Conservation (phyloP, 2,329 filamentous ascomycete genomes). For the Hypoxylon sp. region DNA sequence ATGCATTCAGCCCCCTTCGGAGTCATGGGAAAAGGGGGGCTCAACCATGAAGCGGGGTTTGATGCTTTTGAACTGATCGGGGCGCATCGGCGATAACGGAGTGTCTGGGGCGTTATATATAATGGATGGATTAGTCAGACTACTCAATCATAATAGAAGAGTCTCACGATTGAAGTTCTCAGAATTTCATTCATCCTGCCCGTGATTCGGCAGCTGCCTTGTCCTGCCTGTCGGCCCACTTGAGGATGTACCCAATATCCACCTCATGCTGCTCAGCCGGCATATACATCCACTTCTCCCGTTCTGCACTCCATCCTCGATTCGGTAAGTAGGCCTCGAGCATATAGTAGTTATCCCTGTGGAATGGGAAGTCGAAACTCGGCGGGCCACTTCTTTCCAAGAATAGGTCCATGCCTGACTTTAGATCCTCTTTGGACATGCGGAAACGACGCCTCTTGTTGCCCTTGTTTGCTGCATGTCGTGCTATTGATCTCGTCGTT, state of each 20-base stretch:
- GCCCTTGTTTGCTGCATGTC: conserved; percentile 63
- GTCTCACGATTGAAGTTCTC: not conserved
- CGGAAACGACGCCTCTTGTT: conserved; percentile 61
- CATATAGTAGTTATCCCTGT: conserved; percentile 71
- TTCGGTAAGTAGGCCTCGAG: conserved; percentile 70
- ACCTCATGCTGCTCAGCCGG: conserved; percentile 56
- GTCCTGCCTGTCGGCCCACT: conserved; percentile 44
- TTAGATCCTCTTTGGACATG: conserved; percentile 61
- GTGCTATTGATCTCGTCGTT: conserved; percentile 59
- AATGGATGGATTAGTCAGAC: not conserved
- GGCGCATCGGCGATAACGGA: not conserved
- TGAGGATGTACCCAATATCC: conserved; percentile 54
- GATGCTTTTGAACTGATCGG: not conserved
- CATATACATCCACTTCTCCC: conserved; percentile 64
- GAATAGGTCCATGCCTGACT: conserved; percentile 63
- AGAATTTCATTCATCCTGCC: not conserved
- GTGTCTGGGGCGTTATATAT: not conserved
- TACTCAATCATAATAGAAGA: not conserved
- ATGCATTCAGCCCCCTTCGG: not conserved
- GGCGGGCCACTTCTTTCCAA: conserved; percentile 64
- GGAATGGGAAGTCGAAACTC: conserved; percentile 65
- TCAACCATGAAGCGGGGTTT: not conserved
- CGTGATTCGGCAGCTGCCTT: not conserved
- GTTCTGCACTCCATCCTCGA: conserved; percentile 64
- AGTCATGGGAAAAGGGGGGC: not conserved